Percentiles rank a stretch among this genome's conserved stretches.
Evolutionary conservation across 2,329 filamentous ascomycete species (phyloP).

Genomic region (Conoideocrella luteorostrata): DNA sequence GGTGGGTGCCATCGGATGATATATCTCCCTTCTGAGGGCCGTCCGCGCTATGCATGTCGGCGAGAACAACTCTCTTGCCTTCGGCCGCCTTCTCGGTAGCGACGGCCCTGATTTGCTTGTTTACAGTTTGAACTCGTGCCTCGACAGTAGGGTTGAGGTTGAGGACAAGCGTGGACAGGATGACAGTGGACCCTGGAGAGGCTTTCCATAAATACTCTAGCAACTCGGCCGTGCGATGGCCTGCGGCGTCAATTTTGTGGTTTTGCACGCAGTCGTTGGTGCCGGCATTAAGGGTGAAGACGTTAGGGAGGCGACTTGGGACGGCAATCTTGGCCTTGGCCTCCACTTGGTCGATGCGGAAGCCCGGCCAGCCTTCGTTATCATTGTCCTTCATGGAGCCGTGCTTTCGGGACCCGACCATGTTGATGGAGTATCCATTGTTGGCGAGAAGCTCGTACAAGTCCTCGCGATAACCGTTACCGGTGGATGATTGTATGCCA

Average conservation of each 20-base stretch:
- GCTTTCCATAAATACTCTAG: conserved; percentile 26
- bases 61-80: conserved; percentile 29
- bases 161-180: conserved; percentile 33
- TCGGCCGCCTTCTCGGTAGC: conserved; percentile 18
- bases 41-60: conserved; percentile 30
- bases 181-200: conserved; percentile 26
- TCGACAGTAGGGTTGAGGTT: conserved; percentile 22
- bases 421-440: conserved; percentile 24
- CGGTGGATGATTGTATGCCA: conserved; percentile 27
- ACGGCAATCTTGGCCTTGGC: conserved; percentile 26
- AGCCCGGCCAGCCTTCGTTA: conserved; percentile 38
- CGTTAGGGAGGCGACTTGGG: conserved; percentile 27
- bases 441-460: conserved; percentile 24
- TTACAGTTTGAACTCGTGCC: conserved; percentile 24
- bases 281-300: conserved; percentile 36
- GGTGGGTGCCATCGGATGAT: conserved; percentile 31
- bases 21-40: conserved; percentile 26
- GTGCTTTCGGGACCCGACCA: conserved; percentile 24
- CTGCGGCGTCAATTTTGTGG: conserved; percentile 22
- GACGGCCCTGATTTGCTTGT: conserved; percentile 25
- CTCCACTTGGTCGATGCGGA: conserved; percentile 32
- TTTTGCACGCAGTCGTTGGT: conserved; percentile 36
- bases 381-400: conserved; percentile 35
- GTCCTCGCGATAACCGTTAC: conserved; percentile 32
- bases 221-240: conserved; percentile 27